Percentiles rank a stretch among this genome's conserved stretches.
Conservation (phyloP, 2,329 filamentous ascomycete genomes). For the Aspergillus oerlinghausenensis region DNA sequence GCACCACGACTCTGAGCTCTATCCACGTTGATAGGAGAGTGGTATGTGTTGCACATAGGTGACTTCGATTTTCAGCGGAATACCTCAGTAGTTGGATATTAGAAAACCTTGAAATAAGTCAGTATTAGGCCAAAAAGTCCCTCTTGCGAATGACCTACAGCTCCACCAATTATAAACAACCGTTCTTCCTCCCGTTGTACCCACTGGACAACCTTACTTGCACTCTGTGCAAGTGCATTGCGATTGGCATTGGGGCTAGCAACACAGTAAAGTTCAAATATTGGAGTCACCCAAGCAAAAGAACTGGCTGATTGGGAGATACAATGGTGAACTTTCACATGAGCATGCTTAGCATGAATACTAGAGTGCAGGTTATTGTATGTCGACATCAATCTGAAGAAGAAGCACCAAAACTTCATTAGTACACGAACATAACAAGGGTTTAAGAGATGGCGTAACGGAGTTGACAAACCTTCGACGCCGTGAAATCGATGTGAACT, state of each 20-base stretch:
- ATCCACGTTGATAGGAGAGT: not conserved
- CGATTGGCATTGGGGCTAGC: constrained; percentile 65
- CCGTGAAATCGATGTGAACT: constrained; percentile 58
- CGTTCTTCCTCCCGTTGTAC: constrained; percentile 86
- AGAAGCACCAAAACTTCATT: constrained; percentile 1
- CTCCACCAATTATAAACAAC: constrained; percentile 95
- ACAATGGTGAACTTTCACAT: constrained; percentile 80
- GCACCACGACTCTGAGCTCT: not conserved
- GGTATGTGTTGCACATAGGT: not conserved
- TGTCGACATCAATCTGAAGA: constrained; percentile 64
- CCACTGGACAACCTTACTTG: constrained; percentile 88
- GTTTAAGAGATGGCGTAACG: not conserved
- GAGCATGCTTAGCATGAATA: constrained; percentile 77
- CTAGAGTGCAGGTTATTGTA: constrained; percentile 82
- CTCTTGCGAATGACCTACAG: constrained; percentile 50
- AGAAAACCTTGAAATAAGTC: constrained; percentile 19
- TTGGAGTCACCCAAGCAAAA: constrained; percentile 83
- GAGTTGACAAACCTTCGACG: constrained; percentile 52
- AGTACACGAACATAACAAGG: not conserved
- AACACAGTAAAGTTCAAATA: constrained; percentile 95
- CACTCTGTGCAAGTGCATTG: constrained; percentile 71
- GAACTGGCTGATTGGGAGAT: constrained; percentile 71
- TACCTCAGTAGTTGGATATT: not conserved
- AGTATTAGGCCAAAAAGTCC: not conserved
- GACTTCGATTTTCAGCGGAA: not conserved